Conservation (phyloP, 2,329 filamentous ascomycete genomes). For the Trichoderma endophyticum region DNA sequence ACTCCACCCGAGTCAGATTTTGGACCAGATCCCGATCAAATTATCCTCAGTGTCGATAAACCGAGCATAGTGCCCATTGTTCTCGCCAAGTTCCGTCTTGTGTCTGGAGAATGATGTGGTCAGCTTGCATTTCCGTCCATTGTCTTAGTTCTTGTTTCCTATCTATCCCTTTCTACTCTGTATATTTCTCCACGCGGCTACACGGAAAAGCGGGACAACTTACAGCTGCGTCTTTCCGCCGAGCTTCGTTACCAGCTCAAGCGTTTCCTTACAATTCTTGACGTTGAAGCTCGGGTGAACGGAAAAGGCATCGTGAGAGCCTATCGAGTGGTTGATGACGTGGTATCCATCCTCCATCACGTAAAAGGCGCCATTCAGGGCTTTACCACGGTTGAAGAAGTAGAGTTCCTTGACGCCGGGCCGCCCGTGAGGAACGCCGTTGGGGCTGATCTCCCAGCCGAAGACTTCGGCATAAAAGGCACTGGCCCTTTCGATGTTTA, state of each 20-base stretch:
- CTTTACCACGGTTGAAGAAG: constrained; percentile 33
- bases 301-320: constrained; percentile 26
- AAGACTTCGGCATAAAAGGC: constrained; percentile 39
- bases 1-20: constrained; percentile 24
- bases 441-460: constrained; percentile 30
- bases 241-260: constrained; percentile 28
- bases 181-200: neutral
- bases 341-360: constrained; percentile 31
- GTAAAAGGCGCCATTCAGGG: constrained; percentile 36
- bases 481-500: constrained; percentile 33
- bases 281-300: constrained; percentile 36
- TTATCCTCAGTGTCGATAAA: constrained; percentile 41
- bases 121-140: neutral
- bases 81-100: constrained; percentile 35
- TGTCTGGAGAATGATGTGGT: constrained; percentile 25
- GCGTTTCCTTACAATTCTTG: constrained; percentile 31
- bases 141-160: neutral
- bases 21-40: constrained; percentile 34
- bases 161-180: neutral
- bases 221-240: constrained; percentile 37
- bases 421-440: constrained; percentile 22
- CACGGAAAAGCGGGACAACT: constrained; percentile 22
- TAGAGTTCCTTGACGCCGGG: constrained; percentile 32
- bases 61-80: constrained; percentile 36
- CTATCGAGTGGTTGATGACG: constrained; percentile 28